Base-by-base conservation (phyloP, 1,284 basidiomycete genomes). In the Sporisorium reilianum region DNA sequence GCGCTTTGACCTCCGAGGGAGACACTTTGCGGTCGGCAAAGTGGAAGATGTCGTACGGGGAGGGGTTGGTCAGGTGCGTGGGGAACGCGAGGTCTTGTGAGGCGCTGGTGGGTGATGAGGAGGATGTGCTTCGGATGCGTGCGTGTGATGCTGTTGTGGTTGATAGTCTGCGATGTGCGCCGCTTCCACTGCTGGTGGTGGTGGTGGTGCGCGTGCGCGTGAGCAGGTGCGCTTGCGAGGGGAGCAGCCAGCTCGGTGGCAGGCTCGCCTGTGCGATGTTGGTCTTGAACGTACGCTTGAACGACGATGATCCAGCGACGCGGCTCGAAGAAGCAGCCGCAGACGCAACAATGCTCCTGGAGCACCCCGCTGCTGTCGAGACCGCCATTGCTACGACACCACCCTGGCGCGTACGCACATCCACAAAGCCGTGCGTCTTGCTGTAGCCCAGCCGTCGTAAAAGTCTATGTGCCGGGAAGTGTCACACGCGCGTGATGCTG, bases 1-100 rank as follows among this genome's bases (percentile, higher is more conserved):
- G 66, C n/a, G 61, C 20, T 45, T 84, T 84, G 53, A 84, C 55
- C 25, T 82, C 54, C 0, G 61, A 9, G 0, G 62, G 49, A 0
- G 67, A 50, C 3, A 78, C 77, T 9, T 53, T 20, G 18, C 69
- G 60, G 3, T 20, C 23, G 26, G 64, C 25, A 20, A 84, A 69
- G 52, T 82, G 80, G 61, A 84, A 83, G 36, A 84, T 79, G 14
- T 84, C 79, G 55, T 80, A 84, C 3, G 82, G 82, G 9, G 77
- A 64, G 1, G 72, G 72, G 48, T 51, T 77, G 58, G 34, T 32
- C 18, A 52, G 48, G 46, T 48, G 74, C 34, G 46, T 58, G 1
- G 69, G 69, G 26, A 40, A 73, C 2, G 64, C 16, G 25, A 51
- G 54, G 16, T 55, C 28, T 0, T 26, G 0, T 2, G 41, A 22